Evolutionary conservation across 805 yeast genomes (phyloP).

Genomic region (Yarrowia bubula): DNA sequence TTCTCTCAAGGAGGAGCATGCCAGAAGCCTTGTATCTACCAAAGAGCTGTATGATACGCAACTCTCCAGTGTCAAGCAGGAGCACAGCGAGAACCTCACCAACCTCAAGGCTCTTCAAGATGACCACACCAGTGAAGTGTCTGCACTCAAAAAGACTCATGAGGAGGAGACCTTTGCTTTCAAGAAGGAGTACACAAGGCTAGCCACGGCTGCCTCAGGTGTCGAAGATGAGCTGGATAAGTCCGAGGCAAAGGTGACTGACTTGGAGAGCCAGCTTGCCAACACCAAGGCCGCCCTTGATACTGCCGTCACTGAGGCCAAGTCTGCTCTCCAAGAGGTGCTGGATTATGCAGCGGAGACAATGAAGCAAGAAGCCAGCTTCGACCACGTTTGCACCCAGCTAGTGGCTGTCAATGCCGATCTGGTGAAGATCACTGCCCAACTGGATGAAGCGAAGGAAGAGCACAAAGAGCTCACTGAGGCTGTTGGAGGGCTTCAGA

Average conservation of each 20-base stretch:
- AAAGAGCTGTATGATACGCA: neutral
- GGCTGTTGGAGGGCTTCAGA: neutral
- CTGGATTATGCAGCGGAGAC: too few relatives aligned
- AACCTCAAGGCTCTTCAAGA: neutral
- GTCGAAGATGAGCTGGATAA: neutral
- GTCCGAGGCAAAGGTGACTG: neutral
- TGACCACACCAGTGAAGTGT: neutral
- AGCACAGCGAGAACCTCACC: neutral
- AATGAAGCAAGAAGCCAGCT: neutral
- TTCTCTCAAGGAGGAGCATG: neutral
- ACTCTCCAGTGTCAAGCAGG: neutral
- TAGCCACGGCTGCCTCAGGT: neutral
- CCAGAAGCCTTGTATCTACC: neutral
- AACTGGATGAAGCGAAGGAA: neutral
- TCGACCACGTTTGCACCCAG: too few relatives aligned
- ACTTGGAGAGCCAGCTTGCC: neutral
- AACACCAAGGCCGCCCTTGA: neutral
- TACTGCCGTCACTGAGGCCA: neutral
- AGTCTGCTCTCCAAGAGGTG: neutral
- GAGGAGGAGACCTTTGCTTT: neutral
- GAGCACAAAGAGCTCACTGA: neutral
- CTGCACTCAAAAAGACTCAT: neutral
- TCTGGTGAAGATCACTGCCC: neutral
- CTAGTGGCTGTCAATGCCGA: neutral
- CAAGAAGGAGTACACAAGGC: neutral